Base-by-base conservation (phyloP, 805 yeast species). In the Cyberlindnera petersonii region DNA sequence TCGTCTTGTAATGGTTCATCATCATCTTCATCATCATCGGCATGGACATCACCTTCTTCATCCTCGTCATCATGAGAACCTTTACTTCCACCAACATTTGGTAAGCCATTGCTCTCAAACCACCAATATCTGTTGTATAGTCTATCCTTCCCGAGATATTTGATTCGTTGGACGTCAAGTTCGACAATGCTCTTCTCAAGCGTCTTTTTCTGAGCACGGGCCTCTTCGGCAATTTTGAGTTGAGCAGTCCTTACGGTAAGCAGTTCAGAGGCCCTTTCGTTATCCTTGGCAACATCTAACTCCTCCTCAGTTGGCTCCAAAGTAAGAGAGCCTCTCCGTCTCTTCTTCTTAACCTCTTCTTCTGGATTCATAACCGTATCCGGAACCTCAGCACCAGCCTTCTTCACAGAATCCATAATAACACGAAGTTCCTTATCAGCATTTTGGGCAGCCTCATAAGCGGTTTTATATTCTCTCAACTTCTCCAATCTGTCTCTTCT, bases 81-180 rank as follows among this genome's bases (percentile, higher is more conserved):
- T 28, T 61, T 67, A 26, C 61, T 58, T 10, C 65, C 66, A 36
- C 65, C 68, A 26, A 70, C 52, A 7, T 69, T 68, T 4, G 88
- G 86, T 33, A 87, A 67, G 0, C 98, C 98, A 54, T 83, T 82
- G 46, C 72, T 71, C 54, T 91, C 98, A 56, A 88, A 79, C 96
- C 96, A 93, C 95, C 95, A 93, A 59, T 91, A 93, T 48, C 89
- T 69, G 64, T 93, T 93, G 59, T 69, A 88, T 42, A 76, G 74
- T 35, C 95, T 66, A 60, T 93, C 98, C 42, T 79, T 72, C 3
- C 98, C 98, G 20, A 93, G 64, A 22, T 77, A 69, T 39, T 75
- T 74, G 33, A 88, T 71, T 41, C 98, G 65, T 56, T 87, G 96
- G 43, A 82, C 71, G 53, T 89, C 96, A 34, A 77, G 64, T 49